Evolutionary conservation across 306 rosid species (phyloP), one percentile per base, ranked within the genome.

Genomic region (Inga oerstediana): DNA sequence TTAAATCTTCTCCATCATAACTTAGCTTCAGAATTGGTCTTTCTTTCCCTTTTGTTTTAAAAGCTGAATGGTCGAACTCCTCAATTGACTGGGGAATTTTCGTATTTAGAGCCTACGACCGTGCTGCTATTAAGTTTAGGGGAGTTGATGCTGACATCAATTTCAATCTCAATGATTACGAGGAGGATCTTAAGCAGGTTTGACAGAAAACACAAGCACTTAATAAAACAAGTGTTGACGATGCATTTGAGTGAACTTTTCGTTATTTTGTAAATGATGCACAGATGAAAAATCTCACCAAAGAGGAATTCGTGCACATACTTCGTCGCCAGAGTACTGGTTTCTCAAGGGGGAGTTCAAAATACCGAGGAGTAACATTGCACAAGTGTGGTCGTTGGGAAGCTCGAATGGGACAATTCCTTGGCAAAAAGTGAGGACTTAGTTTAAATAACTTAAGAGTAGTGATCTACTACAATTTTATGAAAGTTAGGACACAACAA

Each of bases 311-410:
- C 0, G 97, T 97, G 84, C 99, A 97, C 91, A 97, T 91, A 84
- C 93, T 97, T 9, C 97, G 99, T 64, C 93, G 99, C 72, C 99
- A 91, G 84, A 97, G 98, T 84, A 92, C 97, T 27, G 99, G 99
- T 72, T 97, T 97, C 91, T 94, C 99, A 2, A 87, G 99, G 78
- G 99, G 99, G 79, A 92, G 98, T 86, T 92, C 99, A 11, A 97
- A 92, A 88, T 97, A 92, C 81, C 82, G 99, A 84, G 99, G 99
- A 74, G 99, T 97, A 59, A 97, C 99, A 5, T 92, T 97, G 81
- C 99, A 97, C 92, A 97, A 97, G 85, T 97, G 99, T 84, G 99
- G 99, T 65, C 94, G 98, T 30, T 97, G 98, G 99, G 99, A 97
- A 90, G 98, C 99, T 87, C 90, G 97, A 80, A 97, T 97, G 97